Evolutionary conservation across 176 grass and related monocot genomes (phyloP).

Genomic region (Hordeum marinum): DNA sequence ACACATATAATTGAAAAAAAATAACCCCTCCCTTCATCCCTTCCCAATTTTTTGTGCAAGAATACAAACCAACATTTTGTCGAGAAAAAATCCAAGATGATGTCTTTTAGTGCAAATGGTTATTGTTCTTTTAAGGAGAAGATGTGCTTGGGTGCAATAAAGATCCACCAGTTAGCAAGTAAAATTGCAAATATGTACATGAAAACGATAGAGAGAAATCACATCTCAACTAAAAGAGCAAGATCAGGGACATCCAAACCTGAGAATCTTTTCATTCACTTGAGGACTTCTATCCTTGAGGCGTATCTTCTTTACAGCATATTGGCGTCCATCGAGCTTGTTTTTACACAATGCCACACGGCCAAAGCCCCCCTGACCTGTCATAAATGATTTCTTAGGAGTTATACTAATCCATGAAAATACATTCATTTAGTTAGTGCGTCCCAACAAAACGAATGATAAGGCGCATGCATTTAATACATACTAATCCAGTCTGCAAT

Average conservation of each 20-base stretch:
- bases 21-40: background rate
- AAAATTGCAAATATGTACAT: constrained; percentile 21
- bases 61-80: background rate
- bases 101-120: background rate
- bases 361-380: constrained; percentile 89
- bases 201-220: background rate
- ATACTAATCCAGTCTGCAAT: background rate
- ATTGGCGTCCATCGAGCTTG: constrained; percentile 93
- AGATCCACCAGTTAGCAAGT: background rate
- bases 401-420: background rate
- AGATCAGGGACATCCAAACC: constrained; percentile 46
- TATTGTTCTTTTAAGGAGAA: background rate
- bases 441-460: background rate
- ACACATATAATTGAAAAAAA: background rate
- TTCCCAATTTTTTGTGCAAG: background rate
- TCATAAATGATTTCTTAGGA: constrained; percentile 4
- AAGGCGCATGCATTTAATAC: background rate
- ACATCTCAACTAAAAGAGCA: constrained; percentile 21
- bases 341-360: constrained; percentile 85
- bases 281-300: constrained; percentile 84
- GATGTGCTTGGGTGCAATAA: background rate
- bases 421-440: background rate
- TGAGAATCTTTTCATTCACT: constrained; percentile 90
- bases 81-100: background rate
- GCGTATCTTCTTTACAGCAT: constrained; percentile 96